Percentiles rank a stretch among this genome's conserved stretches.
These are phyloP conservation scores for Conoideocrella luteorostrata DNA, from an alignment of 2,329 filamentous ascomycete species.

Conservation along the genomic window DNA sequence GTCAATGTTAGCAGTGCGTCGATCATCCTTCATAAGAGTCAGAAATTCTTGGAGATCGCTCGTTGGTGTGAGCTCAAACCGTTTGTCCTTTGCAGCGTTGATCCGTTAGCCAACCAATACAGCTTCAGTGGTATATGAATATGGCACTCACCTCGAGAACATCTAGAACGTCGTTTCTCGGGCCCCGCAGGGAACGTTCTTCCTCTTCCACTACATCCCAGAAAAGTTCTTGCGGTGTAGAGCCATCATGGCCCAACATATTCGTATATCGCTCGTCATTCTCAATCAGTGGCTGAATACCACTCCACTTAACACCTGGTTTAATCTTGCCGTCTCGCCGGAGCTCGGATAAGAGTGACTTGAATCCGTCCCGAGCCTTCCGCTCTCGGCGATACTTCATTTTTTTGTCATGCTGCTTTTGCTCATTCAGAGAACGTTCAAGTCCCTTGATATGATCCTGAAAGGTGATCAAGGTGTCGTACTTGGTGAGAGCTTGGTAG, in stretches of 20 bases:
- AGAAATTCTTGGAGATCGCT: constrained; percentile 88
- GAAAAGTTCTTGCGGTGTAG: constrained; percentile 83
- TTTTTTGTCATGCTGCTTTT: constrained; percentile 80
- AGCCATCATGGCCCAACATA: constrained; percentile 79
- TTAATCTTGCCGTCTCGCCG: constrained; percentile 74
- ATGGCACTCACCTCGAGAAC: constrained; percentile 68
- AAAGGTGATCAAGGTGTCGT: constrained; percentile 87
- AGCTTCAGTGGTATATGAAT: not conserved
- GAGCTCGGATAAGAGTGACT: constrained; percentile 67
- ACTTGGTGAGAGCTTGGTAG: constrained; percentile 78
- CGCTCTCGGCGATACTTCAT: constrained; percentile 75
- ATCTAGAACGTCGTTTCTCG: constrained; percentile 78
- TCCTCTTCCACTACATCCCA: constrained; percentile 95
- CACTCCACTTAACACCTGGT: constrained; percentile 83
- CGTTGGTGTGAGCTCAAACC: constrained; percentile 80
- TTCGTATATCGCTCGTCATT: constrained; percentile 76
- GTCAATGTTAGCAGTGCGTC: constrained; percentile 81
- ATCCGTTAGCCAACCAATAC: constrained; percentile 9
- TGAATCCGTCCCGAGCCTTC: constrained; percentile 77
- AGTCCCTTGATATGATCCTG: constrained; percentile 91
- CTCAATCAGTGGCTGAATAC: constrained; percentile 67
- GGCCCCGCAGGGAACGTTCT: constrained; percentile 75
- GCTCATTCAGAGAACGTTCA: constrained; percentile 86
- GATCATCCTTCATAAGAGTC: constrained; percentile 74
- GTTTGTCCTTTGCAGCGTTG: constrained; percentile 60